Evolutionary conservation across 2,329 filamentous ascomycete species (phyloP).

Genomic region (Cercospora canescens): DNA sequence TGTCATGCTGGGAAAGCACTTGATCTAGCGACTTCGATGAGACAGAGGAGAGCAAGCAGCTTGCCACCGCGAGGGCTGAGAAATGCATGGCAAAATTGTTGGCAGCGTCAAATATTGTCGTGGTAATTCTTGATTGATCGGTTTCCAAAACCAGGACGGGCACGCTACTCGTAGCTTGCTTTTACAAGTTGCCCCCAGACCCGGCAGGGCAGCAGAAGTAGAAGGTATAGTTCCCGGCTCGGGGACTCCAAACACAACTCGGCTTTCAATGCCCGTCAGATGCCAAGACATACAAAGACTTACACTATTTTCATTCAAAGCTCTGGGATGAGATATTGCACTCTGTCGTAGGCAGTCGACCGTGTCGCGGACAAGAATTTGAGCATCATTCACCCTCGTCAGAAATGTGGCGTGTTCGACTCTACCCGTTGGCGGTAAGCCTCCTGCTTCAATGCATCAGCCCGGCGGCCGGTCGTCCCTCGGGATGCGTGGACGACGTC

Average conservation of each 20-base stretch:
- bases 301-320: neutral
- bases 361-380: neutral
- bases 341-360: neutral
- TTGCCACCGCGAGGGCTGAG: neutral
- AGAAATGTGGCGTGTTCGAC: neutral
- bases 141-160: neutral
- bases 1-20: neutral
- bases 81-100: neutral
- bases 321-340: neutral
- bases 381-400: neutral
- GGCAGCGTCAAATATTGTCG: neutral
- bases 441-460: neutral
- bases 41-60: neutral
- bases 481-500: neutral
- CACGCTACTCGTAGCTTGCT: neutral
- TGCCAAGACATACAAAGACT: neutral
- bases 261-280: neutral
- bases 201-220: neutral
- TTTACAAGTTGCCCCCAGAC: neutral
- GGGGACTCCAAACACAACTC: neutral
- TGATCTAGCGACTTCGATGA: conserved; percentile 1
- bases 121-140: neutral
- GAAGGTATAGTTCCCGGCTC: neutral
- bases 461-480: neutral
- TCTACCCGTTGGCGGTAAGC: neutral